phyloP scores from a whole-genome alignment of 2,329 filamentous ascomycete genomes.

The Fusarium sp. region DNA sequence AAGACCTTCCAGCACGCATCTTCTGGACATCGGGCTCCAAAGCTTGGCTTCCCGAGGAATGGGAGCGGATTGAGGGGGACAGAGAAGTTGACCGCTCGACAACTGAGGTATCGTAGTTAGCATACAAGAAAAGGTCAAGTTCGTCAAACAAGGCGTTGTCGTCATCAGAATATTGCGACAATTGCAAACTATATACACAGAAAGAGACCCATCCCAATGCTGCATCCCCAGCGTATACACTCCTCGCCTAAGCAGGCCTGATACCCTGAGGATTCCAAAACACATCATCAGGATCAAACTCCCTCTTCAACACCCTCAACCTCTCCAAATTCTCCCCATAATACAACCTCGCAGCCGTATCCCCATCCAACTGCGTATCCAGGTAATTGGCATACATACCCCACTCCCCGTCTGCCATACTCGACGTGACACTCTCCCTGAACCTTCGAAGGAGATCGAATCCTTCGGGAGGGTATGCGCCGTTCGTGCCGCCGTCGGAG shows the following conservation, averaged over 20 bases:
- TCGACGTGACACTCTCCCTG: constrained; percentile 45
- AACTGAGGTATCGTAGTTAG: background rate
- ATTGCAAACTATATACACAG: background rate
- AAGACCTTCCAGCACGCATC: no score
- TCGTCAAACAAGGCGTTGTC: background rate
- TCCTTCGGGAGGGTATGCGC: constrained; percentile 46
- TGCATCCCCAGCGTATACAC: fast-evolving
- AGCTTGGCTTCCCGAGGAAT: no score
- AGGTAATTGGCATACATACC: constrained; percentile 57
- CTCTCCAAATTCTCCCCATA: constrained; percentile 49
- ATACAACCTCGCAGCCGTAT: constrained; percentile 49
- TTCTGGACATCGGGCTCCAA: no score
- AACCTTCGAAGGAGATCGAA: constrained; percentile 49
- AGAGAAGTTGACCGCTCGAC: background rate
- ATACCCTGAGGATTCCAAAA: constrained; percentile 54
- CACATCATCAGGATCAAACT: constrained; percentile 50
- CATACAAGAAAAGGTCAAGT: background rate
- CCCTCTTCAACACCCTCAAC: constrained; percentile 49
- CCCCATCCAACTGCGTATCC: constrained; percentile 48
- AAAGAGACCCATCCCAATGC: background rate
- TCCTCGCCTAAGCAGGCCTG: constrained; percentile 7
- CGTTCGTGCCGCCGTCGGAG: constrained; percentile 51
- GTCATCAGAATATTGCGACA: background rate
- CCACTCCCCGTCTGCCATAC: constrained; percentile 44
- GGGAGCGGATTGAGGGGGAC: no score